Base-by-base conservation (phyloP, 2,329 filamentous ascomycete species). In the Claviceps pazoutovae region DNA sequence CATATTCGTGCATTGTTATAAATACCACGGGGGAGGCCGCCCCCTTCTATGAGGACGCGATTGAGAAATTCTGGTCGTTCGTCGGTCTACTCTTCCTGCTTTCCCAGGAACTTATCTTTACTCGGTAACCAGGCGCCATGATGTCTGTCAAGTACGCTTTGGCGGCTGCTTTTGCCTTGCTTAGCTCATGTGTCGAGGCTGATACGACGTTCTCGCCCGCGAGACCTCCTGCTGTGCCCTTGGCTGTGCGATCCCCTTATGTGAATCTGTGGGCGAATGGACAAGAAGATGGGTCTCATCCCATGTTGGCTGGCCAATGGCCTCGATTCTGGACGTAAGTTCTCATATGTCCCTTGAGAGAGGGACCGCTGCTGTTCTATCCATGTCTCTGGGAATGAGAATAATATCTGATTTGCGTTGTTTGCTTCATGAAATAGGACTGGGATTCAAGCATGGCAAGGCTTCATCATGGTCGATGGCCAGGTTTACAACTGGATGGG, bases 181-280 rank as follows among this genome's bases (percentile, higher is more conserved):
- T 58, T 23, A 56, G 58, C n/a, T 48, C 34, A 16, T 49, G 51
- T 30, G 48, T 46, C 19, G 54, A 52, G 16, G 60, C 57, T 7
- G 55, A 53, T 16, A 84, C 81, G 9, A 78, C 72, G 1, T 86
- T 85, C 61, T 72, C 68, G 38, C 83, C 83, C 37, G 75, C 78
- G 38, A 74, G 81, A 6, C 83, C 83, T 43, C 84, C 84, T 16
- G 75, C 84, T 1, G 72, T 86, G 30, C 86, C 86, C 13, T 66
- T 91, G 37, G 84, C 84, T 44, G 86, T 90, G 45, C 81, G 79
- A 55, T 84, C 81, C 9, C 86, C 86, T 0, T 91, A 90, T 58
- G 67, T 90, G 16, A 88, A 79, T 61, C 78, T 80, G 14, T 88
- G 84, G 83, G 71, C 84, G 43, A 68, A 76, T 53, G 80, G 81